Conservation (phyloP, 768 basidiomycete genomes). For the Tubosaeta sp. region DNA sequence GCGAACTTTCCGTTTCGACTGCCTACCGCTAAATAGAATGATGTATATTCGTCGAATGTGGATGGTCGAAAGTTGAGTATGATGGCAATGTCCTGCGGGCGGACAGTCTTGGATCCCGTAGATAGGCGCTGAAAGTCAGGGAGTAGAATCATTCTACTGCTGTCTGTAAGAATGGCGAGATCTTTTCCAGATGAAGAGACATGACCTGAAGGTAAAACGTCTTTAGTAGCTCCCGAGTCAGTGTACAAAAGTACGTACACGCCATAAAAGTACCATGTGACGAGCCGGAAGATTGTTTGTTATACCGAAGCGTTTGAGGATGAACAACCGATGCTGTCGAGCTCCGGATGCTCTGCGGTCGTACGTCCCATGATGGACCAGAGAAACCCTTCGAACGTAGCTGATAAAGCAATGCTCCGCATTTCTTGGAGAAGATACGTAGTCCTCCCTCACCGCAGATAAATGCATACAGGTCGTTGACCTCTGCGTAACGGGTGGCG, state of each 20-base stretch:
- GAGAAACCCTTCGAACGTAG: constrained; percentile 33
- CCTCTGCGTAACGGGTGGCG: constrained; percentile 59
- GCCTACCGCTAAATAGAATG: constrained; percentile 49
- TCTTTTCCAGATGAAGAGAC: constrained; percentile 45
- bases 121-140: constrained; percentile 26
- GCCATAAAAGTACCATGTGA: constrained; percentile 19
- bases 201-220: constrained; percentile 30
- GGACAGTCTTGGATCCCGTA: constrained; percentile 29
- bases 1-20: constrained; percentile 36
- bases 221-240: neutral
- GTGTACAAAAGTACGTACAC: constrained; percentile 15
- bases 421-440: constrained; percentile 49
- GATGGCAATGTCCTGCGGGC: constrained; percentile 34
- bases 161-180: constrained; percentile 27
- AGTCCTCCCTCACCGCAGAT: constrained; percentile 48
- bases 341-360: constrained; percentile 3
- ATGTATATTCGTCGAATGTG: constrained; percentile 16
- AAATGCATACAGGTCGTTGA: constrained; percentile 54
- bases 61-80: constrained; percentile 22
- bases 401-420: constrained; percentile 42
- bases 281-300: neutral
- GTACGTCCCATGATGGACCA: constrained; percentile 36
- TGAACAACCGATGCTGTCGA: constrained; percentile 8
- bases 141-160: constrained; percentile 25
- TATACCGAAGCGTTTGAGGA: constrained; percentile 19